Evolutionary conservation across 2,329 filamentous ascomycete species (phyloP), one percentile per base, ranked within the genome.

Genomic region (Harringtonia lauricola): DNA sequence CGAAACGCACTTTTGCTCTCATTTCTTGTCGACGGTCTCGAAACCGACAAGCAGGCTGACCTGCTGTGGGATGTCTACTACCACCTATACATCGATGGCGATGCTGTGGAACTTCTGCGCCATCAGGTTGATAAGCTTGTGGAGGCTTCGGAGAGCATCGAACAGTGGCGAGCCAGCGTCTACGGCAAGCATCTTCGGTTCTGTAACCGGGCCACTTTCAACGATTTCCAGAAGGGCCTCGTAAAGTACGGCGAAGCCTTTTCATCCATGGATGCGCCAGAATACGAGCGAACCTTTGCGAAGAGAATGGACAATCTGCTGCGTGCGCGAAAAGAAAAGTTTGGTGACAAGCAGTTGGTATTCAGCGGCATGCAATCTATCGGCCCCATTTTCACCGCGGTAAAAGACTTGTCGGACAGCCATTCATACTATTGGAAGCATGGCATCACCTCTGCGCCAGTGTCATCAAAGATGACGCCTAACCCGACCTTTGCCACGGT

Each of bases 51-150:
- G 13, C 41, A 47, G 1, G 10, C 43, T 13, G 55, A 62, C 2
- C 42, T 51, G 8, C 56, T 71, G 4, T 79, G 74, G 74, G 65
- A 72, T 45, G 57, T 74, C 30, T 81, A 74, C 57, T 77, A 77
- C 54, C 64, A 78, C 49, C 51, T 72, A 4, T 65, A 63, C 31
- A 47, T 81, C 6, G 62, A 66, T 39, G 48, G 59, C 0, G 36
- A 55, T 3, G 59, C 66, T 3, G 50, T 64, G 0, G 22, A 53
- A 1, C 19, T 65, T 3, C 54, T 79, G 3, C 43, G 55, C 2
- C 19, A 45, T 1, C 73, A 78, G 43, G 58, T 64, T 0, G 53
- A 59, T 18, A 70, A 68, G 50, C 58, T 81, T 0, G 33, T 63
- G 3, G 48, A 45, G 0, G 39, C 64, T 1, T 64, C 69, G 0